Evolutionary conservation across 202 grass and related monocot species (phyloP), one percentile per base, ranked within the genome.

Genomic region (Cymbopogon flexuosus): DNA sequence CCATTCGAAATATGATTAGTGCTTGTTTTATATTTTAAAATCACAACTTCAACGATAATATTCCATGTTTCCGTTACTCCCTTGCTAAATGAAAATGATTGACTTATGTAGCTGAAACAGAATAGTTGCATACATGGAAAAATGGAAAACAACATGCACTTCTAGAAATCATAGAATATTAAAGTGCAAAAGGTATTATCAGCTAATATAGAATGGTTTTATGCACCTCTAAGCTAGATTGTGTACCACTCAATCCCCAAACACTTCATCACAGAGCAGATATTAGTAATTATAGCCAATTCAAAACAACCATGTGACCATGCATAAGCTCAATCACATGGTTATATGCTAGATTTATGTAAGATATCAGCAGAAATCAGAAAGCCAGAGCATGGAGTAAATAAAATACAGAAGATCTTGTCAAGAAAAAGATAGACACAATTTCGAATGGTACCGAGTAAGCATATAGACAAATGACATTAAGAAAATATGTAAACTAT

Each of bases 211-310:
- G 22, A 46, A 61, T 8, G 27, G 2, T 27, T 27, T 27, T 27
- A 27, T 27, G 27, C 27, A 27, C 27, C 27, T 27, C 27, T 27
- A 27, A 27, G 27, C 27, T 27, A 27, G 10, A 84, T 70, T 40
- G 15, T 58, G 49, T 80, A 39, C 61, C 73, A 47, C 19, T 3
- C 19, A 42, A 29, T 29, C 41, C 29, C 49, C 37, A 80, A 36
- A 14, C 42, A 46, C 43, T 33, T 79, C 31, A 80, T 80, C 41
- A 72, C 35, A 80, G 4, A 64, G n/a, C 46, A 80, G 36, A 80
- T 7, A 39, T 58, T 23, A 65, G 61, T 34, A 46, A 72, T 15
- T 59, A 86, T 59, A 19, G 29, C 59, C 27, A 58, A 47, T 68
- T 46, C 51, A 75, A 80, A 74, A 39, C 23, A 60, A 31, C n/a